Evolutionary conservation across 257 asterid genomes (phyloP).

Genomic region (Capsicum pubescens): DNA sequence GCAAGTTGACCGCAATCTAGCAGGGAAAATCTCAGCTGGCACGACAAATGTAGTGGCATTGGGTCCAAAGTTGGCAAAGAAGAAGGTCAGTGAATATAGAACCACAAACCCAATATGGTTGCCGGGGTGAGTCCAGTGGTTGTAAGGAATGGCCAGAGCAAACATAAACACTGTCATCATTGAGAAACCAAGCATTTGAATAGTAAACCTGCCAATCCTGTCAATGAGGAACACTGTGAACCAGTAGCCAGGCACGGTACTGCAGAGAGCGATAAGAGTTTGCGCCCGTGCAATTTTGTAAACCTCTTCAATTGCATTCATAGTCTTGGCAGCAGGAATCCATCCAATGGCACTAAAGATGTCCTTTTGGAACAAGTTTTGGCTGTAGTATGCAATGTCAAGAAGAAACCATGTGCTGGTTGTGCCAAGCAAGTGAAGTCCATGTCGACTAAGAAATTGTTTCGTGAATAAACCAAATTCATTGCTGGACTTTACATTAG

Average conservation of each 20-base stretch:
- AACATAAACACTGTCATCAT: slow-evolving; percentile 29
- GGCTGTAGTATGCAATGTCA: slow-evolving; percentile 68
- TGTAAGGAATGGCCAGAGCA: slow-evolving; percentile 23
- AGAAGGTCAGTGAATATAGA: background rate
- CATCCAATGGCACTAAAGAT: slow-evolving; percentile 66
- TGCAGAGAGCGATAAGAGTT: slow-evolving; percentile 60
- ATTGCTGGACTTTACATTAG: background rate
- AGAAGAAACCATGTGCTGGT: slow-evolving; percentile 64
- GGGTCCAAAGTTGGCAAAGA: slow-evolving; percentile 27
- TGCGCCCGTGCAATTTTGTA: slow-evolving; percentile 61
- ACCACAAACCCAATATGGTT: slow-evolving; percentile 26
- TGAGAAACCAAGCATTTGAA: slow-evolving; percentile 15
- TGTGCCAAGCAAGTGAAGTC: slow-evolving; percentile 66
- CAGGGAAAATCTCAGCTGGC: slow-evolving; percentile 23
- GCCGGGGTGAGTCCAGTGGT: slow-evolving; percentile 10
- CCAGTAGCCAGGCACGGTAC: slow-evolving; percentile 77
- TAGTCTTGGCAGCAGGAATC: slow-evolving; percentile 61
- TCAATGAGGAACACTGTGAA: slow-evolving; percentile 10
- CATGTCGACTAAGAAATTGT: slow-evolving; percentile 54
- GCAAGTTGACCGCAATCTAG: background rate
- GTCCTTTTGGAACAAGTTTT: slow-evolving; percentile 67
- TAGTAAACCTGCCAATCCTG: slow-evolving; percentile 12
- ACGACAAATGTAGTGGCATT: slow-evolving; percentile 27
- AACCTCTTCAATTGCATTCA: slow-evolving; percentile 57
- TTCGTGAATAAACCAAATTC: slow-evolving; percentile 53